Evolutionary conservation across 1,284 basidiomycete genomes (phyloP).

Genomic region (Leccinum pseudoinsigne): DNA sequence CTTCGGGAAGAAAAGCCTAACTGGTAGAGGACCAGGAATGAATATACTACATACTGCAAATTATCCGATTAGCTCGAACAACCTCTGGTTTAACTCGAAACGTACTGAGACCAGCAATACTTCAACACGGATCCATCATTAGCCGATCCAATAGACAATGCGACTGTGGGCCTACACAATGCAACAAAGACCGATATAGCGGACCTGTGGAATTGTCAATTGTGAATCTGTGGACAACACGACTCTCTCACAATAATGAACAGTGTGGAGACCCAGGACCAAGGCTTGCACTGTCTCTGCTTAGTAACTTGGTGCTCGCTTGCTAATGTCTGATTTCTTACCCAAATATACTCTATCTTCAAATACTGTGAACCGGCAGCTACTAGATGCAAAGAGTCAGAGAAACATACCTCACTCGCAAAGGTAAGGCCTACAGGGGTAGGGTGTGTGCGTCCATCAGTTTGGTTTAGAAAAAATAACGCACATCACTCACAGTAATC

Average conservation of each 20-base stretch:
- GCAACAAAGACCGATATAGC: slow-evolving; percentile 1
- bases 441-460: neutral
- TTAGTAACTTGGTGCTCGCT: neutral
- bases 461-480: neutral
- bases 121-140: neutral
- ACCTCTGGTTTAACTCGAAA: neutral
- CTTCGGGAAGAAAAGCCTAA: neutral
- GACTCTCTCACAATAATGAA: neutral
- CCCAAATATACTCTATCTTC: slow-evolving; percentile 2
- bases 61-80: neutral
- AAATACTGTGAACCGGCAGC: neutral
- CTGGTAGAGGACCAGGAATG: neutral
- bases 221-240: neutral
- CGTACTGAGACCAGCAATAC: neutral
- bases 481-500: neutral
- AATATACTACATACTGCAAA: neutral
- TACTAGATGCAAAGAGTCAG: neutral
- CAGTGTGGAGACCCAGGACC: slow-evolving; percentile 2
- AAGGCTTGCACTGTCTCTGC: neutral
- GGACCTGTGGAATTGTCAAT: neutral
- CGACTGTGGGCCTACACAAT: neutral
- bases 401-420: neutral
- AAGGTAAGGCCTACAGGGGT: neutral
- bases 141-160: neutral
- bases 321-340: neutral